Percentiles rank a stretch among this genome's conserved stretches.
Evolutionary conservation across 2,329 filamentous ascomycete species (phyloP).

Genomic region (Fusarium clavum): DNA sequence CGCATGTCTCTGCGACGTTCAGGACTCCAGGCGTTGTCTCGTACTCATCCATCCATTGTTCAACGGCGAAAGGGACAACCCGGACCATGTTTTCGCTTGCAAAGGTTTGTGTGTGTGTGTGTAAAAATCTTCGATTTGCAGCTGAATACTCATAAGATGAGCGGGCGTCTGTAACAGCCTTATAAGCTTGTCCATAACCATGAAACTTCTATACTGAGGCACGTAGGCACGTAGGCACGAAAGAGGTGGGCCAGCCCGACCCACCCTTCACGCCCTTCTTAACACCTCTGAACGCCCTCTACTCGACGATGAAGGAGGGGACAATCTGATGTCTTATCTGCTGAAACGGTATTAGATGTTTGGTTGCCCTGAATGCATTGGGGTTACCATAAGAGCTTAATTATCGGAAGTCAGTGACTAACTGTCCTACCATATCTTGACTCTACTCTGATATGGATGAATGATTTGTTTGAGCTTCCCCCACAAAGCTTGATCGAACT

Average conservation of each 20-base stretch:
- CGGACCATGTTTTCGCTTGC: conserved; percentile 59
- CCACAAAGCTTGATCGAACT: conserved; percentile 25
- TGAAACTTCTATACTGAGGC: background rate
- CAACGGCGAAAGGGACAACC: conserved; percentile 74
- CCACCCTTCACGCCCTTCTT: background rate
- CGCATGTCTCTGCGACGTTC: conserved; percentile 85
- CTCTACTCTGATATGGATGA: background rate
- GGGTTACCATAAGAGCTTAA: background rate
- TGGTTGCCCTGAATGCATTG: background rate
- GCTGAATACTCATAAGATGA: background rate
- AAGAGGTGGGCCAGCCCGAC: background rate
- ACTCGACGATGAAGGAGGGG: background rate
- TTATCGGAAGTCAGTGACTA: background rate
- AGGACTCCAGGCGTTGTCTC: conserved; percentile 66
- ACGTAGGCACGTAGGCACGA: background rate
- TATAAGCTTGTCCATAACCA: background rate
- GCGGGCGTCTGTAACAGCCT: background rate
- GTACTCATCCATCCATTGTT: conserved; percentile 75
- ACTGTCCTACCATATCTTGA: background rate
- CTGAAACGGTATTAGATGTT: background rate
- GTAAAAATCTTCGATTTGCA: background rate
- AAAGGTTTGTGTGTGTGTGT: background rate
- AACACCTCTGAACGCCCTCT: conserved; percentile 2
- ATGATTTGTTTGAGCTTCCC: conserved; percentile 4
- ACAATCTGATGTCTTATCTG: background rate